A percentile compares a stretch with the other conserved stretches of the same genome.
Conservation (phyloP, 371 early-diverging fungal species). For the Circinella umbellata region DNA sequence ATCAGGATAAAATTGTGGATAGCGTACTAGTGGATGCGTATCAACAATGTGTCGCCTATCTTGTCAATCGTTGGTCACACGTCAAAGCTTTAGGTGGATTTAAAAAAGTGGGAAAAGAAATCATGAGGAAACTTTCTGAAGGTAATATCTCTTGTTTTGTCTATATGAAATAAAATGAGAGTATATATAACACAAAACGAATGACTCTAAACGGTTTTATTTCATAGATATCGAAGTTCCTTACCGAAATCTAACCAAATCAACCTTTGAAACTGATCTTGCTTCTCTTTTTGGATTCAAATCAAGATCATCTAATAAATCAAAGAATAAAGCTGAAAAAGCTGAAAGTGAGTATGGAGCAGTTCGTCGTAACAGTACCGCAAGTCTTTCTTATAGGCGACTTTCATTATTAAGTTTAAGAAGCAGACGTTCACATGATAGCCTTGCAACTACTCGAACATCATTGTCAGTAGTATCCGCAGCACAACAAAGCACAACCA, state of each 20-base stretch:
- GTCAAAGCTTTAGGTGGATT: slow-evolving; percentile 45
- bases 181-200: no score
- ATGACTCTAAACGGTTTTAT: neutral
- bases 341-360: slow-evolving; percentile 6
- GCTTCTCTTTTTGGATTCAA: slow-evolving; percentile 34
- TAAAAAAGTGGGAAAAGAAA: slow-evolving; percentile 35
- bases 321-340: slow-evolving; percentile 1
- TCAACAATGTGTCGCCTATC: slow-evolving; percentile 36
- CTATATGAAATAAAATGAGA: neutral
- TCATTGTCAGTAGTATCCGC: neutral
- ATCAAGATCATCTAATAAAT: slow-evolving; percentile 9
- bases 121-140: slow-evolving; percentile 40
- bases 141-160: slow-evolving; percentile 22
- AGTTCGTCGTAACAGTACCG: neutral
- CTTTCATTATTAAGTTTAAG: slow-evolving; percentile 14
- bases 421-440: slow-evolving; percentile 13
- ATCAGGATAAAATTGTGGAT: slow-evolving; percentile 46
- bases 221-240: slow-evolving; percentile 42
- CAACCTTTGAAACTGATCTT: slow-evolving; percentile 31
- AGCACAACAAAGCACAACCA: neutral
- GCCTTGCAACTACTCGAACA: neutral
- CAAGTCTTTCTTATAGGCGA: slow-evolving; percentile 1
- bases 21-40: slow-evolving; percentile 41
- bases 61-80: slow-evolving; percentile 29
- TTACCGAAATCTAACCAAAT: slow-evolving; percentile 35